Evolutionary conservation across 495 filamentous ascomycete genomes (phyloP), one percentile per base, ranked within the genome.

Genomic region (Penicillium psychrofluorescens): DNA sequence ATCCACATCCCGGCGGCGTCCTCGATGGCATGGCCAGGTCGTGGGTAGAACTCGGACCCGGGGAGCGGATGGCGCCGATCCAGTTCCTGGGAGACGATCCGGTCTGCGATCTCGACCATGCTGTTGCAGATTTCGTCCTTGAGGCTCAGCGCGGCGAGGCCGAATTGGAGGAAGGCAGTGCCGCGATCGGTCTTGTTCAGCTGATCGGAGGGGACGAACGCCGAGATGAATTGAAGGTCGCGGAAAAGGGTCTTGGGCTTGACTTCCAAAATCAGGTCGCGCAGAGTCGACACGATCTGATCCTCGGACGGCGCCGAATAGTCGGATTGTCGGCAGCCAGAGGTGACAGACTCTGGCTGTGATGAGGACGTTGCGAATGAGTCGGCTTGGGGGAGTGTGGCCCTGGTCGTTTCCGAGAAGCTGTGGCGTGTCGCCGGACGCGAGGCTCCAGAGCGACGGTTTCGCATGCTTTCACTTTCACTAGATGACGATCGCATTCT

Each of bases 91-190:
- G 63, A 72, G 5, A 68, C 66, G 45, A 68, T 76, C 29, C 55
- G 64, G 50, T 74, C 72, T 8, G 74, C 74, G 32, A 78, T 73
- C 47, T 90, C 86, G n/a, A 97, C 85, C 84, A 95, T 92, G 29
- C 86, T 85, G 34, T 84, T 77, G 61, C 86, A 89, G 14, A 92
- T 78, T 43, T 96, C 90, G 54, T 91, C 86, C 61, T 96, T 96
- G 35, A 97, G 72, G 33, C 83, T 81, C 31, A 96, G 68, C 6
- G 90, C 90, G 10, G 92, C 92, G 11, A 95, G 75, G 2, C 85
- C 87, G 32, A 90, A 87, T 58, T 98, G 88, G 80, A 94, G 89
- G 63, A 97, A 98, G 0, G 92, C 89, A 49, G 91, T 95, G 30
- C 88, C 91, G 32, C 82, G 79, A 40, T 90, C 85, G 0, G 84